A percentile compares a stretch with the other conserved stretches of the same genome.
These are phyloP conservation scores for Pleurotus tuber-regium DNA, from an alignment of 768 basidiomycete genomes.

Conservation along the genomic window DNA sequence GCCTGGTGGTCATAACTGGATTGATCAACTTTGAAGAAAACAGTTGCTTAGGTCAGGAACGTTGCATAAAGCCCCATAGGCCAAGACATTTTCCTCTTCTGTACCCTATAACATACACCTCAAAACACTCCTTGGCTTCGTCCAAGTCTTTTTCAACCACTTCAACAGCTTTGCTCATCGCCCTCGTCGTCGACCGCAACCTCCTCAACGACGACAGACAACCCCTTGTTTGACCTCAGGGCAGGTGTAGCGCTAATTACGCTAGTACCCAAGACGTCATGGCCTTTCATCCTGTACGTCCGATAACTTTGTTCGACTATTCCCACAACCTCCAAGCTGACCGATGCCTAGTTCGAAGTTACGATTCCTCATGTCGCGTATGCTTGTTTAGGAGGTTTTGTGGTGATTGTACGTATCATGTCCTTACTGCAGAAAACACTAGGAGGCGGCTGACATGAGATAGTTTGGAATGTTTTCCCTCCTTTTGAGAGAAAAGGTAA, in stretches of 20 bases:
- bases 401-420: conserved; percentile 53
- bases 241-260: neutral
- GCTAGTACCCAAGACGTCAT: conserved; percentile 3
- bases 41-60: conserved; percentile 3
- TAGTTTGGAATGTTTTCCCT: conserved; percentile 96
- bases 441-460: neutral
- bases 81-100: conserved; percentile 1
- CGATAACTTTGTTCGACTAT: too few relatives aligned
- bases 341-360: conserved; percentile 39
- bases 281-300: conserved; percentile 10
- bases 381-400: conserved; percentile 65
- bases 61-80: neutral
- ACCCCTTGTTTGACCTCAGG: neutral
- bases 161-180: neutral
- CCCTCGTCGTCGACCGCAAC: neutral
- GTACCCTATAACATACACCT: conserved; percentile 7
- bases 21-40: too few relatives aligned
- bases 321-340: too few relatives aligned
- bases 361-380: conserved; percentile 61
- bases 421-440: neutral
- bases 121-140: conserved; percentile 1
- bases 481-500: conserved; percentile 81
- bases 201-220: neutral
- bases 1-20: too few relatives aligned
- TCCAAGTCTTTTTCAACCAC: too few relatives aligned